Base-by-base conservation (phyloP, 2,329 filamentous ascomycete genomes). In the Xylaria sp. region DNA sequence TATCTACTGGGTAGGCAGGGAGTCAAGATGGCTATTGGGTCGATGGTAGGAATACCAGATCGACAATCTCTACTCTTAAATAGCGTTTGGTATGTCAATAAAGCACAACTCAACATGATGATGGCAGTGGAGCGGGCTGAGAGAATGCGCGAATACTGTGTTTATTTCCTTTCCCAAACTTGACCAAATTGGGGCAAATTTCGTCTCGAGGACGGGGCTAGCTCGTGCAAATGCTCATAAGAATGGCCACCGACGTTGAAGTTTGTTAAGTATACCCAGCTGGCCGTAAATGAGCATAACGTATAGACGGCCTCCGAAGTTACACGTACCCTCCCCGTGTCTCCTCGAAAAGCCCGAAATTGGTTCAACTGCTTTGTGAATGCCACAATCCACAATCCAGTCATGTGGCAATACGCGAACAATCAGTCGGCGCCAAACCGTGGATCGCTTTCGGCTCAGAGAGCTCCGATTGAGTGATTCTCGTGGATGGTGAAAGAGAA, bases 31-130 rank as follows among this genome's bases (percentile, higher is more conserved):
- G n/a, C 18, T 34, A 23, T 55, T 55, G n/a, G 52, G 28, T 23
- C 20, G 18, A 53, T 53, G 50, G 50, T 53, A 6, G 50, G 23
- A 36, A 55, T 36, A 36, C 52, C 30, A 36, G 18, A 15, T 55
- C 20, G 12, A 32, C 32, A 55, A 55, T 55, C 52, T 55, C 50
- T 55, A 23, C 52, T 55, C 52, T 55, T 6, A 4, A 32, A 15
- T 34, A 36, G 18, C 18, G 10, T 18, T 23, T 32, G 30, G 20
- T 5, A 55, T 36, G 20, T 36, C 52, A 30, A 46, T n/a, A 52
- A 52, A 23, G 2, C 20, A 46, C 43, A 46, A 48, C 25, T 28
- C n/a, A 48, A 52, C 2, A n/a, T 30, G 4, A n/a, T 32, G 48
- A 32, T 9, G 8, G 25, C 12, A 50, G 28, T 30, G 13, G 2